Base-by-base conservation (phyloP, 805 yeast species). In the Candida parachauliodes region DNA sequence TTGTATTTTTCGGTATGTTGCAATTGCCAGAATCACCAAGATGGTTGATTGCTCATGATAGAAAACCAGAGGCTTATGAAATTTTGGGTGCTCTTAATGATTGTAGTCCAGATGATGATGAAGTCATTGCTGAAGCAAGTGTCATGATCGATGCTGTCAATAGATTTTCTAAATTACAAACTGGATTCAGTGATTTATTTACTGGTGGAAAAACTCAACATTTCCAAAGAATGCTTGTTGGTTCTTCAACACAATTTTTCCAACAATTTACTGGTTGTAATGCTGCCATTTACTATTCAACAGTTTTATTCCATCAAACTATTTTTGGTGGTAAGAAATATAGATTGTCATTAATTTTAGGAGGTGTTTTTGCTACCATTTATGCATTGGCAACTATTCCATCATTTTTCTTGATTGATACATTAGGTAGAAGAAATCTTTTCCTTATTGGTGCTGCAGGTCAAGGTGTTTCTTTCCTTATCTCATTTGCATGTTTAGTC, bases 221-320 rank as follows among this genome's bases (percentile, higher is more conserved):
- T 51, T 60, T 78, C 49, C 75, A 72, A 54, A 64, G 70, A 60
- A 58, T 64, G 64, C 18, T 54, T 34, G 79, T 91, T n/a, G 95
- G 95, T 43, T 72, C 81, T 39, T 60, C 72, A 3, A 51, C 84
- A 27, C 95, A 87, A 61, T 81, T 87, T 12, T 70, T 87, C 57
- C 97, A 91, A 63, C 98, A 89, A 66, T 79, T 88, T 54, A 80
- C 95, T 12, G 97, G 97, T 43, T 81, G 88, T 51, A 88, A 89
- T 65, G 88, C 89, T 57, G 86, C 88, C 45, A 87, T 89, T 54
- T 89, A 89, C 65, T 89, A 83, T 57, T 95, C 96, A 17, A 88
- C 91, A 21, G 75, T 81, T 49, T 86, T 88, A 60, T 88, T 89
- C 60, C 75, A 76, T 43, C 70, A 66, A 43, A 74, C 88, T 1